These are phyloP conservation scores for Suillus alpinus DNA, from an alignment of 768 basidiomycete species.

Conservation along the genomic window DNA sequence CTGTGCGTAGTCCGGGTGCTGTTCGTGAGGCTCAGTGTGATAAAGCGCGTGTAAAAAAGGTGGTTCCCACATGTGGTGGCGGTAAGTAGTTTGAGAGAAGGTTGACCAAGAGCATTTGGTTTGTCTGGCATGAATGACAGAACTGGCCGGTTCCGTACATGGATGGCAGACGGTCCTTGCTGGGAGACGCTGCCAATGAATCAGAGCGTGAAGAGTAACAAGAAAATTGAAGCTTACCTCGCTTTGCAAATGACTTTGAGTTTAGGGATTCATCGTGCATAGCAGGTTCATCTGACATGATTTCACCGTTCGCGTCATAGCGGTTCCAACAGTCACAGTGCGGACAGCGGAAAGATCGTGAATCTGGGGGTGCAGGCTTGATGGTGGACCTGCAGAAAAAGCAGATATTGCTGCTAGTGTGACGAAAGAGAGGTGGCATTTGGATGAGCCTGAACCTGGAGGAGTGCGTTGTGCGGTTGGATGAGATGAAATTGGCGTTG, in stretches of 20 bases:
- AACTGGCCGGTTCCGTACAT: constrained; percentile 60
- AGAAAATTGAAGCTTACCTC: constrained; percentile 46
- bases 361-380: constrained; percentile 42
- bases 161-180: constrained; percentile 66
- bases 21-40: constrained; percentile 8
- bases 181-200: constrained; percentile 52
- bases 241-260: constrained; percentile 60
- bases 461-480: background rate
- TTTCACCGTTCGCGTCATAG: constrained; percentile 68
- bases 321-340: constrained; percentile 74
- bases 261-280: constrained; percentile 84
- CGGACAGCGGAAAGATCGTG: constrained; percentile 61
- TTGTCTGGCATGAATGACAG: constrained; percentile 89
- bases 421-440: constrained; percentile 46
- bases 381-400: constrained; percentile 66
- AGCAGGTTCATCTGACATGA: constrained; percentile 81
- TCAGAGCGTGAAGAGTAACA: background rate
- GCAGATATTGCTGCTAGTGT: constrained; percentile 51
- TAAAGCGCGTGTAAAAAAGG: constrained; percentile 6
- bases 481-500: constrained; percentile 3
- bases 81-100: constrained; percentile 90
- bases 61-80: constrained; percentile 58
- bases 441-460: background rate
- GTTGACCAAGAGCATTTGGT: constrained; percentile 84
- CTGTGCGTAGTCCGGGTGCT: constrained; percentile 72